phyloP scores from a whole-genome alignment of 371 early-diverging fungal species.

The Mucor sp. region DNA sequence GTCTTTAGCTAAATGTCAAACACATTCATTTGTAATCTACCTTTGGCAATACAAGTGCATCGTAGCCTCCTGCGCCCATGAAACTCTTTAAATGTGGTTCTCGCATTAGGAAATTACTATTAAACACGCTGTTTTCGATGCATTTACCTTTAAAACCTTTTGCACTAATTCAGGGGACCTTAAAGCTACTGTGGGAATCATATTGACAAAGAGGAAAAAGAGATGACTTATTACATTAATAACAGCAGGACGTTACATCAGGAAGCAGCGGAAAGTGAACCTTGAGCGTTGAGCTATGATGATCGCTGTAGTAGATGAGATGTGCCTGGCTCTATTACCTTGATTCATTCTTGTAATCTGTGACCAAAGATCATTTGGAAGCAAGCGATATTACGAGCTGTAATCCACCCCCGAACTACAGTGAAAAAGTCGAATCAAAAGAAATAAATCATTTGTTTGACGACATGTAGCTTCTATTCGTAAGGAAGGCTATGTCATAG shows the following conservation, averaged over 20 bases:
- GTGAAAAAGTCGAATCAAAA: no score
- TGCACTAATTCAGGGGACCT: conserved; percentile 17
- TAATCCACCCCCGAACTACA: no score
- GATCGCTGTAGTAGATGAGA: no score
- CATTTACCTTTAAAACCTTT: conserved; percentile 22
- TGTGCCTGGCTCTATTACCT: no score
- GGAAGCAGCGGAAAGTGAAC: no score
- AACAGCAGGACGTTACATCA: not conserved
- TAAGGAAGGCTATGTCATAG: no score
- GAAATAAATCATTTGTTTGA: no score
- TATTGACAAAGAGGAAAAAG: not conserved
- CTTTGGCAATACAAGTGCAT: conserved; percentile 46
- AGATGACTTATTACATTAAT: not conserved
- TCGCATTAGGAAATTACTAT: not conserved
- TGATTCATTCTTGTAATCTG: no score
- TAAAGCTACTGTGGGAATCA: conserved; percentile 20
- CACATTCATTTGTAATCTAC: conserved; percentile 18
- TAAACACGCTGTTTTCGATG: not conserved
- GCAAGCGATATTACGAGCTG: no score
- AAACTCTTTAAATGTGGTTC: conserved; percentile 30
- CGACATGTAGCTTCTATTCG: no score
- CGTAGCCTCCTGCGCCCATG: conserved; percentile 43
- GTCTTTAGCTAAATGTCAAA: not conserved
- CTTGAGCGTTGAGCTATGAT: no score
- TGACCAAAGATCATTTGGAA: no score